Conservation (phyloP, 345 rosid genomes). For the Cardamine occulta region DNA sequence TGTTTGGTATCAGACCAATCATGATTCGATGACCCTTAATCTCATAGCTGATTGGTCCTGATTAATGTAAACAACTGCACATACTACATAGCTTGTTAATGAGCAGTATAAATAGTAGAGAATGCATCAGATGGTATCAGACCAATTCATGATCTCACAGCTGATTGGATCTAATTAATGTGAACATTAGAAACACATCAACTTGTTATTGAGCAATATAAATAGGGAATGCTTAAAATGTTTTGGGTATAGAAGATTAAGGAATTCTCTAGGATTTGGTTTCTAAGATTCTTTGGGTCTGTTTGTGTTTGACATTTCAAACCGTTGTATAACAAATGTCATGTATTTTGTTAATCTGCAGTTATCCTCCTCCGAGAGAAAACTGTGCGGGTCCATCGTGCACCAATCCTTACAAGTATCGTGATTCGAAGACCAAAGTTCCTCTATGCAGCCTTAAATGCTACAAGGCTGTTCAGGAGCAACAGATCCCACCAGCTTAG, state of each 20-base stretch:
- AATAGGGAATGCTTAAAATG: slow-evolving; percentile 1
- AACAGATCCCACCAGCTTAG: slow-evolving; percentile 24
- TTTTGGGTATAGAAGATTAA: not conserved
- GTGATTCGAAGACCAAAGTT: slow-evolving; percentile 83
- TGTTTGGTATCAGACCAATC: slow-evolving; percentile 4
- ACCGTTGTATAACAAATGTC: not conserved
- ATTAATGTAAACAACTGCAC: not conserved
- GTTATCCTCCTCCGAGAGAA: slow-evolving; percentile 94
- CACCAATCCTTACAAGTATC: slow-evolving; percentile 74
- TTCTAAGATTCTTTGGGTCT: not conserved
- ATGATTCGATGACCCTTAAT: slow-evolving; percentile 8
- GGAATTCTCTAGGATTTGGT: not conserved
- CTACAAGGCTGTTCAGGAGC: slow-evolving; percentile 78
- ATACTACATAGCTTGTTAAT: slow-evolving; percentile 6
- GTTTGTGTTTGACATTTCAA: not conserved
- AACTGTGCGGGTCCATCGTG: slow-evolving; percentile 84
- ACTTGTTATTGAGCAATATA: not conserved
- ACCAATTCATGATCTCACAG: not conserved
- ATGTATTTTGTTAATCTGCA: slow-evolving; percentile 40
- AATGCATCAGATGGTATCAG: not conserved
- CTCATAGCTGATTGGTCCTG: slow-evolving; percentile 5
- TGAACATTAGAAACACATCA: slow-evolving; percentile 3
- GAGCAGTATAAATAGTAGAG: not conserved
- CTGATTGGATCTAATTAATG: slow-evolving; percentile 3
- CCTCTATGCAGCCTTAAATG: slow-evolving; percentile 95